phyloP scores from a whole-genome alignment of 176 grass and related monocot species.

The Hsuehochloa calcarea region DNA sequence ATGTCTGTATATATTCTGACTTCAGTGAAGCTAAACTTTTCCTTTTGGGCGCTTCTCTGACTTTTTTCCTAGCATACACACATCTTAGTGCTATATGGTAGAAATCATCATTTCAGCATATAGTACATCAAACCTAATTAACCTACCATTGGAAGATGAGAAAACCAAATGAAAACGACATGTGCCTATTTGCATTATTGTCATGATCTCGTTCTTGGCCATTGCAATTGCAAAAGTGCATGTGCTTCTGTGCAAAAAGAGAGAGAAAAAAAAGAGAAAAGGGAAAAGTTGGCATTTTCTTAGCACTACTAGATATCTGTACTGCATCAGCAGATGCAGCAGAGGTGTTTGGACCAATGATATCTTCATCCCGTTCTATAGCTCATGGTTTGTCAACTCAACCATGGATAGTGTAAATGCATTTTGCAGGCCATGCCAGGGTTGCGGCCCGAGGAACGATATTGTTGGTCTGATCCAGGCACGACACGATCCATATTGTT shows the following conservation, averaged over 20 bases:
- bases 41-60: background rate
- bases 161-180: background rate
- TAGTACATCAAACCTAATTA: background rate
- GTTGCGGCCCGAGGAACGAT: too few relatives aligned
- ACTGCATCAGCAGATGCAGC: background rate
- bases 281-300: background rate
- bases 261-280: background rate
- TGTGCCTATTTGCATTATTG: background rate
- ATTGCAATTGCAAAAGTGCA: background rate
- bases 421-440: too few relatives aligned
- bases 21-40: background rate
- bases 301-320: background rate
- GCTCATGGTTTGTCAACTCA: constrained; percentile 13
- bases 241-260: background rate
- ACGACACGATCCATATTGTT: too few relatives aligned
- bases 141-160: background rate
- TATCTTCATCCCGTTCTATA: background rate
- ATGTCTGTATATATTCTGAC: background rate
- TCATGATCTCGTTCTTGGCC: background rate
- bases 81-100: background rate
- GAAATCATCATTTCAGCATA: background rate
- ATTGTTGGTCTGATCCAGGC: too few relatives aligned
- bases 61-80: background rate
- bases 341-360: background rate
- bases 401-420: background rate